These are phyloP conservation scores for Jackrogersella multiformis DNA, from an alignment of 495 filamentous ascomycete species.

Conservation along the genomic window DNA sequence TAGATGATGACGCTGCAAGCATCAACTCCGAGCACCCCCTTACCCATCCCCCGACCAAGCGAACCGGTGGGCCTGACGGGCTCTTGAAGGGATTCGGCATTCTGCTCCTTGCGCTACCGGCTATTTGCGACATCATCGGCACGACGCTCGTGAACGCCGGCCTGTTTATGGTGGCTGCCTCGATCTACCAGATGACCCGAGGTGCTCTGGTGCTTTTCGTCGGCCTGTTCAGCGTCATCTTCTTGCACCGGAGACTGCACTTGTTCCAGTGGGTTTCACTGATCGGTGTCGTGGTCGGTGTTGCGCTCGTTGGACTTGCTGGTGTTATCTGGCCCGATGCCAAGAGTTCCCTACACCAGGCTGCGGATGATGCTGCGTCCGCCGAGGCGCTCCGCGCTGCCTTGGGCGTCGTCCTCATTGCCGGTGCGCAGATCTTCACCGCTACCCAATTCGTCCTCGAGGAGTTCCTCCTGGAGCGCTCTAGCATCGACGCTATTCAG, in stretches of 20 bases:
- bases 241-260: slow-evolving; percentile 78
- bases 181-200: slow-evolving; percentile 98
- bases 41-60: slow-evolving; percentile 56
- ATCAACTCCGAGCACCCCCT: slow-evolving; percentile 53
- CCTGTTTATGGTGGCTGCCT: slow-evolving; percentile 89
- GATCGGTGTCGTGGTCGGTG: slow-evolving; percentile 84
- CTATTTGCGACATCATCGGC: slow-evolving; percentile 91
- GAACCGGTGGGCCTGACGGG: slow-evolving; percentile 52
- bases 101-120: slow-evolving; percentile 82
- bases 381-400: slow-evolving; percentile 75
- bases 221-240: slow-evolving; percentile 91
- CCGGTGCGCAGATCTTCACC: slow-evolving; percentile 94
- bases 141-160: slow-evolving; percentile 98
- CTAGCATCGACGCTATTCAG: slow-evolving; percentile 84
- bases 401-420: slow-evolving; percentile 87
- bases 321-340: slow-evolving; percentile 78
- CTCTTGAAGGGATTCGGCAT: slow-evolving; percentile 77
- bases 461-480: slow-evolving; percentile 92
- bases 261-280: slow-evolving; percentile 91
- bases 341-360: slow-evolving; percentile 48
- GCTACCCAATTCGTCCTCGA: slow-evolving; percentile 96
- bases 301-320: slow-evolving; percentile 88
- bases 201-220: slow-evolving; percentile 95
- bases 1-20: slow-evolving; percentile 58
- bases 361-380: slow-evolving; percentile 33